Percentiles rank a stretch among this genome's conserved stretches.
These are phyloP conservation scores for Datisca glomerata DNA, from an alignment of 306 rosid species.

Conservation along the genomic window DNA sequence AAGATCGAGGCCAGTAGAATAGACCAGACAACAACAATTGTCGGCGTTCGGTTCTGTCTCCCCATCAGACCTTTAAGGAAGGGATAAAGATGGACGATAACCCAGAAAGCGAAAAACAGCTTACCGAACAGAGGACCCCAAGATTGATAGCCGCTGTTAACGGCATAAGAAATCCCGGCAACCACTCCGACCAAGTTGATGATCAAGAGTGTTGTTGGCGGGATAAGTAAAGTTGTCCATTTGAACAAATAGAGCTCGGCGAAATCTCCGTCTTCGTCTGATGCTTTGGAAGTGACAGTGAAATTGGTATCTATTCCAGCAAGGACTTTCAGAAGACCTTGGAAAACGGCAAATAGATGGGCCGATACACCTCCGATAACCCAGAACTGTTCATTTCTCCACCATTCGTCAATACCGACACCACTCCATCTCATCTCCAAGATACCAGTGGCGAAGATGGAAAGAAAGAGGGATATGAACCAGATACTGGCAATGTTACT, in stretches of 20 bases:
- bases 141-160: constrained; percentile 97
- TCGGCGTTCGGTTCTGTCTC: constrained; percentile 91
- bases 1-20: constrained; percentile 90
- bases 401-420: constrained; percentile 94
- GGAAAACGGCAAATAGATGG: constrained; percentile 88
- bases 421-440: constrained; percentile 99
- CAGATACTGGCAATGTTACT: constrained; percentile 95
- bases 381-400: constrained; percentile 99
- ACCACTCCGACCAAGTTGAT: constrained; percentile 92
- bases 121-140: constrained; percentile 99
- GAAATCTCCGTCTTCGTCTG: constrained; percentile 91
- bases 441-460: constrained; percentile 95
- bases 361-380: constrained; percentile 94
- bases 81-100: constrained; percentile 87
- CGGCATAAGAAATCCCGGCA: constrained; percentile 87
- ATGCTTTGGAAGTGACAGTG: constrained; percentile 95
- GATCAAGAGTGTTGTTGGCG: constrained; percentile 87
- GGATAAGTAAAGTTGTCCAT: constrained; percentile 95
- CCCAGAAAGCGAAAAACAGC: constrained; percentile 99
- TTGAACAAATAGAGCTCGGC: constrained; percentile 89
- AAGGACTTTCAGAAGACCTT: constrained; percentile 93
- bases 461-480: constrained; percentile 94
- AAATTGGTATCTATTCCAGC: constrained; percentile 97
- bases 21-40: constrained; percentile 93
- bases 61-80: constrained; percentile 99